A percentile compares a stretch with the other conserved stretches of the same genome.
These are phyloP conservation scores for Exobasidium rhododendri DNA, from an alignment of 1,284 basidiomycete genomes.

Conservation along the genomic window DNA sequence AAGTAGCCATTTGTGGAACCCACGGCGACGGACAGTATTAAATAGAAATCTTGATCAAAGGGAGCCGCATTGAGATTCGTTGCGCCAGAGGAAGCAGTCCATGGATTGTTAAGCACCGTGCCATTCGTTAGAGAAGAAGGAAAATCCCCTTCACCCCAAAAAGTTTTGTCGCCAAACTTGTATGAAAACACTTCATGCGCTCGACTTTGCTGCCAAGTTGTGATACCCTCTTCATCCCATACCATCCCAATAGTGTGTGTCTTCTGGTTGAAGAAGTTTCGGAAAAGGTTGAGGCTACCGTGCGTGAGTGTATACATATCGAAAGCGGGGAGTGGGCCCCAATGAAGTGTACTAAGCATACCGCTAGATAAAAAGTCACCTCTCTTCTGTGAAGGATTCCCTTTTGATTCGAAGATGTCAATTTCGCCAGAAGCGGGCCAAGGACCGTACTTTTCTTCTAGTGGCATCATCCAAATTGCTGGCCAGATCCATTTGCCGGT, in stretches of 20 bases:
- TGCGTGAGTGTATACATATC: slow-evolving; percentile 5
- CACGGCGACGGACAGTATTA: slow-evolving; percentile 74
- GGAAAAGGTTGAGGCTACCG: slow-evolving; percentile 62
- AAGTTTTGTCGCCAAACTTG: slow-evolving; percentile 60
- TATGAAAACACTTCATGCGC: slow-evolving; percentile 68
- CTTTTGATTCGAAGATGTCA: slow-evolving; percentile 70
- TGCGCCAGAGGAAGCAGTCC: slow-evolving; percentile 48
- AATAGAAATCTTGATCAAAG: slow-evolving; percentile 81
- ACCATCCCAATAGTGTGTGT: slow-evolving; percentile 78
- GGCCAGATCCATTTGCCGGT: slow-evolving; percentile 72
- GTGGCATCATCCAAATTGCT: slow-evolving; percentile 80
- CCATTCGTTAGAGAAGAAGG: slow-evolving; percentile 71
- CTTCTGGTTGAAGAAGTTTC: slow-evolving; percentile 66
- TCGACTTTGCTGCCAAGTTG: slow-evolving; percentile 65
- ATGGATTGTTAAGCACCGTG: slow-evolving; percentile 62
- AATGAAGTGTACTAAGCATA: slow-evolving; percentile 75
- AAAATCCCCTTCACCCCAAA: slow-evolving; percentile 74
- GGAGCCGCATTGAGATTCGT: slow-evolving; percentile 67
- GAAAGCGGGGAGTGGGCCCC: slow-evolving; percentile 61
- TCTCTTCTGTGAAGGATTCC: slow-evolving; percentile 22
- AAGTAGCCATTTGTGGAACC: slow-evolving; percentile 87
- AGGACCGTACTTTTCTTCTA: slow-evolving; percentile 65
- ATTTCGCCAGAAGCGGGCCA: slow-evolving; percentile 73
- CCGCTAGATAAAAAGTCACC: slow-evolving; percentile 64
- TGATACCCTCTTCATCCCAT: slow-evolving; percentile 75